These are phyloP conservation scores for Aureobasidium pullulans DNA, from an alignment of 2,329 filamentous ascomycete species.

Conservation along the genomic window DNA sequence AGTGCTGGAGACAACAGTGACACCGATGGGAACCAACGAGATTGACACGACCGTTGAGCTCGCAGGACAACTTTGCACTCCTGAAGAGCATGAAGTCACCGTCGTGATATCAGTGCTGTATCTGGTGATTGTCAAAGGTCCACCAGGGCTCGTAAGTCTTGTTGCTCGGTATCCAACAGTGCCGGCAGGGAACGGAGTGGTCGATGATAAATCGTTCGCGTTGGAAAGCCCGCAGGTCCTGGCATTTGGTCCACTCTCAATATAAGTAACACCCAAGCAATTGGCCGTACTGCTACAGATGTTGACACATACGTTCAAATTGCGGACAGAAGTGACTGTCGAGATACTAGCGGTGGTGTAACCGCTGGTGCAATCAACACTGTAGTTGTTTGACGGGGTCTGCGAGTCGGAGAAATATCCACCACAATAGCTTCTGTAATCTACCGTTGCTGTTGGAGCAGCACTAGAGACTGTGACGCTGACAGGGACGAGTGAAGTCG, in stretches of 20 bases:
- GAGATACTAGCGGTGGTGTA: not conserved
- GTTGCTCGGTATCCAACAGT: not conserved
- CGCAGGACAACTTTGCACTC: conserved; percentile 12
- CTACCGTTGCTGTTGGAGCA: not conserved
- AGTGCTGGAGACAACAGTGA: not conserved
- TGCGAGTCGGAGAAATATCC: not conserved
- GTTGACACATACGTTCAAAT: not conserved
- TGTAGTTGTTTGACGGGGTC: not conserved
- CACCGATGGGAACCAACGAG: not conserved
- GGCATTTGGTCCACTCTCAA: not conserved
- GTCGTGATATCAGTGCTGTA: conserved; percentile 12
- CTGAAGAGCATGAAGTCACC: conserved; percentile 9
- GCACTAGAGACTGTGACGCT: not conserved
- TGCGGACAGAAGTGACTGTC: not conserved
- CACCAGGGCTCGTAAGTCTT: not conserved
- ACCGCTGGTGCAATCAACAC: not conserved
- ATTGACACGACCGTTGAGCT: conserved; percentile 8
- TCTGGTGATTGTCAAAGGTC: conserved; percentile 4
- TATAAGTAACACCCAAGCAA: not conserved
- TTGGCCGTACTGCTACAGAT: not conserved
- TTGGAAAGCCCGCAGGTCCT: not conserved
- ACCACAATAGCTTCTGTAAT: not conserved
- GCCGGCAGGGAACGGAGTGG: conserved; percentile 8
- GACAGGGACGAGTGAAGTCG: conserved; percentile 1
- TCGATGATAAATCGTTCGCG: not conserved